phyloP scores from a whole-genome alignment of 768 basidiomycete species.

The Hydnomerulius pinastri region DNA sequence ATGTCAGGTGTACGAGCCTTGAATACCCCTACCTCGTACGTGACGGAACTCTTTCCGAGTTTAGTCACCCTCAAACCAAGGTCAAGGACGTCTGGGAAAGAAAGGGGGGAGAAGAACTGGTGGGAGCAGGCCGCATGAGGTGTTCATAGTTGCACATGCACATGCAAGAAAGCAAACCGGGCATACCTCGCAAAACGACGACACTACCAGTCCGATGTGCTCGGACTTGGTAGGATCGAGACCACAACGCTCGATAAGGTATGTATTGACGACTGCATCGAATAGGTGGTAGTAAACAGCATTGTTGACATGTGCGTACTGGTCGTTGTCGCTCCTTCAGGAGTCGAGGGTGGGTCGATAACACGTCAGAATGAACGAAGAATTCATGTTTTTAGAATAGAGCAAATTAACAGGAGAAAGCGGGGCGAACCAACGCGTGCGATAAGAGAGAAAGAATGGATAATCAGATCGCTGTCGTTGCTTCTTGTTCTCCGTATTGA shows the following conservation, averaged over 20 bases:
- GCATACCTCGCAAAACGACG: conserved; percentile 68
- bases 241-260: conserved; percentile 66
- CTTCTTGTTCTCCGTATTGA: conserved; percentile 31
- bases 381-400: neutral
- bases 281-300: conserved; percentile 79
- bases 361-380: neutral
- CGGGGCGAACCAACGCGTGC: conserved; percentile 63
- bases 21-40: conserved; percentile 82
- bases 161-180: neutral
- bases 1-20: conserved; percentile 29
- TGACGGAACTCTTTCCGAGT: conserved; percentile 74
- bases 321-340: conserved; percentile 85
- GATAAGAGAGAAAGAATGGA: conserved; percentile 58
- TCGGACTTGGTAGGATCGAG: conserved; percentile 51
- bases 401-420: neutral
- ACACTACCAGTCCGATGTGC: conserved; percentile 75
- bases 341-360: neutral
- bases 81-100: conserved; percentile 71
- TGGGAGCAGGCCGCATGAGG: neutral
- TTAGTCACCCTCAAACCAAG: conserved; percentile 69
- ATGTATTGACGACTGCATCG: conserved; percentile 81
- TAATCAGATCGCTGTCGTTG: conserved; percentile 53
- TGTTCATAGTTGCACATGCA: neutral
- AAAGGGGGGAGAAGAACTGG: conserved; percentile 70
- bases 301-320: conserved; percentile 83